phyloP scores from a whole-genome alignment of 2,329 filamentous ascomycete species.

The Phyllosticta ampelicida region DNA sequence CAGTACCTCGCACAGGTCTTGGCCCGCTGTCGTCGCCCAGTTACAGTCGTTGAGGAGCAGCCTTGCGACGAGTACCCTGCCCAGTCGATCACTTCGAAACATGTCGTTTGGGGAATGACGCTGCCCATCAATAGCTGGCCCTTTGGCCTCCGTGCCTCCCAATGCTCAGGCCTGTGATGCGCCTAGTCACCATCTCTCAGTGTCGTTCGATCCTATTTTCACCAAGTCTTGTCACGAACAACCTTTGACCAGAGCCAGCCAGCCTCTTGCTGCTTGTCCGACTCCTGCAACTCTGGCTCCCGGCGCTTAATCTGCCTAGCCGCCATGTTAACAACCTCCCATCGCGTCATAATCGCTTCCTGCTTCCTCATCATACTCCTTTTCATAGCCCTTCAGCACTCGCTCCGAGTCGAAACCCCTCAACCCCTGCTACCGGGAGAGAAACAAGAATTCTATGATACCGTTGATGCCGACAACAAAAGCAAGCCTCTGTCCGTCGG shows the following conservation, averaged over 20 bases:
- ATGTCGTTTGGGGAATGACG: neutral
- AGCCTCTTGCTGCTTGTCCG: neutral
- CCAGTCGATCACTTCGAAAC: neutral
- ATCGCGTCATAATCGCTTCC: conserved; percentile 5
- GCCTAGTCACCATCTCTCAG: neutral
- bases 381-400: conserved; percentile 5
- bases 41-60: neutral
- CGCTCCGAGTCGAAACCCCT: conserved; percentile 1
- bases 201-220: neutral
- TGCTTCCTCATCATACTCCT: conserved; percentile 1
- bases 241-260: neutral
- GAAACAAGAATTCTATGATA: neutral
- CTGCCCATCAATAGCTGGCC: neutral
- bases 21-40: neutral
- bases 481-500: conserved; percentile 1
- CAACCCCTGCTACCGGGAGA: neutral
- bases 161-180: neutral
- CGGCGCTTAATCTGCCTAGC: neutral
- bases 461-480: neutral
- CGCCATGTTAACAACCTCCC: conserved; percentile 6
- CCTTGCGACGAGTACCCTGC: neutral
- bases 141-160: neutral
- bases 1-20: neutral
- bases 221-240: neutral
- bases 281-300: neutral